A percentile compares a stretch with the other conserved stretches of the same genome.
phyloP scores from a whole-genome alignment of 306 rosid genomes.

The Lithocarpus polystachyus region DNA sequence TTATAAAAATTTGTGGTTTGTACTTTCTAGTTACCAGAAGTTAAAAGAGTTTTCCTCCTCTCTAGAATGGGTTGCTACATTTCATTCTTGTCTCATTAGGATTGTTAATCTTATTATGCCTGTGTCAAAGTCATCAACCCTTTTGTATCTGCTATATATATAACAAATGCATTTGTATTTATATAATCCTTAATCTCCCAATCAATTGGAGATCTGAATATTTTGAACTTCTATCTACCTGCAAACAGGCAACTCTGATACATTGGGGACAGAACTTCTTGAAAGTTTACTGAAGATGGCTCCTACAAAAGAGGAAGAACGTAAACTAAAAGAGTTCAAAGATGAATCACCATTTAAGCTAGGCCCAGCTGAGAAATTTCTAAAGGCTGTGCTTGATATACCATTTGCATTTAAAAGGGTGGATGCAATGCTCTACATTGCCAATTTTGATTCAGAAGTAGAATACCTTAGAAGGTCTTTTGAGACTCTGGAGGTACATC shows the following conservation, averaged over 20 bases:
- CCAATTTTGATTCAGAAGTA: slow-evolving; percentile 86
- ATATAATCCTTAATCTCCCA: neutral
- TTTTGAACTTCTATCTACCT: slow-evolving; percentile 2
- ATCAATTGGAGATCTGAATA: neutral
- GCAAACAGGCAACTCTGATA: slow-evolving; percentile 66
- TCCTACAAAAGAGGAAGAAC: slow-evolving; percentile 80
- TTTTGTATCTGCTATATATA: neutral
- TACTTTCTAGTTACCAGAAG: neutral
- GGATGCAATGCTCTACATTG: slow-evolving; percentile 89
- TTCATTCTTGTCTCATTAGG: neutral
- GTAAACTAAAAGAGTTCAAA: slow-evolving; percentile 62
- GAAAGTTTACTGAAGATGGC: slow-evolving; percentile 92
- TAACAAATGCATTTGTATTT: neutral
- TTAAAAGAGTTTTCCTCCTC: neutral
- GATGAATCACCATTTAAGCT: slow-evolving; percentile 82
- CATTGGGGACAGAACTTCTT: slow-evolving; percentile 77
- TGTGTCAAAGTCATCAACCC: neutral
- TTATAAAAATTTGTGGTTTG: neutral
- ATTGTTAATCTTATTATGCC: neutral
- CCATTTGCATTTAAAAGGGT: slow-evolving; percentile 90
- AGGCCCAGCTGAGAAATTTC: slow-evolving; percentile 93
- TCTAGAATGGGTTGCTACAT: neutral
- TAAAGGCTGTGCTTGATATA: slow-evolving; percentile 74
- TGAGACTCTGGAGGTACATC: slow-evolving; percentile 68
- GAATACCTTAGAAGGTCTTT: slow-evolving; percentile 74